Base-by-base conservation (phyloP, 352 stramenopile genomes). In the Globisporangium canariense region DNA sequence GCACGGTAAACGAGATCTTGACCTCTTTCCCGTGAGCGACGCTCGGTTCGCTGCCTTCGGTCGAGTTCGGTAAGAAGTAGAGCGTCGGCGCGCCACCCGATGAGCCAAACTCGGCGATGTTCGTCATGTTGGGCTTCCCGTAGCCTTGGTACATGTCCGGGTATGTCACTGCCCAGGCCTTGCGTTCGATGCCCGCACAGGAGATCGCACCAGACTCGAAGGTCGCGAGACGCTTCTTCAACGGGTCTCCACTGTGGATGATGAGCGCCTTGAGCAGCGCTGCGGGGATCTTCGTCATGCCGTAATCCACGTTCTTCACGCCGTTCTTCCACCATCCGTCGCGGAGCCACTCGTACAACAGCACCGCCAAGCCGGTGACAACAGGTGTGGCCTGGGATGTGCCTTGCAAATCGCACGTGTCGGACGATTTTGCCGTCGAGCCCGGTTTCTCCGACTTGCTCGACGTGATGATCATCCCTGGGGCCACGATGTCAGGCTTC, bases 401-500 rank as follows among this genome's bases (percentile, higher is more conserved):
- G 38, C 86, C 86, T 51, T 94, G 86, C 11, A 94, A 68, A 13
- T 80, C 86, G 41, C 86, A 94, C 22, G 79, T 88, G 11, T 76
- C 71, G 0, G 67, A 69, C 0, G 80, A 87, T 58, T 89, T 83
- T 47, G 58, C 71, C 8, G 76, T 84, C 18, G 77, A 83, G 9
- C 81, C 83, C 10, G 79, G 76, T 10, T 72, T 65, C 53, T 81
- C 70, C 9, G 87, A 93, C 53, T 84, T 76, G 54, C 86, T 90
- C 25, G 88, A 96, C 16, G 79, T 76, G 11, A 96, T 66, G 25
- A 80, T 76, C 77, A 94, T 93, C 14, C 90, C 90, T 0, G 90
- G 90, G 2, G 85, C 88, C 6, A 96, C 79, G 18, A 97, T 72
- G 28, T 97, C 90, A 13, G 90, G 90, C 67, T 97, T 97, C 49